phyloP scores from a whole-genome alignment of 2,329 filamentous ascomycete genomes.

The Ustilaginoidea virens region DNA sequence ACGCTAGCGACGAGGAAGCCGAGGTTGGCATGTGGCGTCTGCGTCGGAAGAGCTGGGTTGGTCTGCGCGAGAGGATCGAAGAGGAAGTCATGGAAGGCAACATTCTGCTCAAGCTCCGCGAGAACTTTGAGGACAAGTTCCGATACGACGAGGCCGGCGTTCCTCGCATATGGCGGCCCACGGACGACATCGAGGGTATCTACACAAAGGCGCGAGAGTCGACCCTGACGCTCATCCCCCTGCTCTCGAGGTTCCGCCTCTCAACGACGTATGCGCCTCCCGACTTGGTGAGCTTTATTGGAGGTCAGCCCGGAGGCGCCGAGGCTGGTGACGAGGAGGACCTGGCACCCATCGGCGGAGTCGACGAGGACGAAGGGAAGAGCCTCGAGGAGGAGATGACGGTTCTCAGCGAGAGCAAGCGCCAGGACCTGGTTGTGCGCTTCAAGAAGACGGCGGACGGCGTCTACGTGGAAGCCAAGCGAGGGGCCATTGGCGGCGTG shows the following conservation, averaged over 20 bases:
- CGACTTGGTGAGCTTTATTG: constrained; percentile 73
- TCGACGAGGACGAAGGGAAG: constrained; percentile 90
- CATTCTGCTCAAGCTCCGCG: constrained; percentile 80
- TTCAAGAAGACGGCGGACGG: constrained; percentile 99
- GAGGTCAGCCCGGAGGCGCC: constrained; percentile 56
- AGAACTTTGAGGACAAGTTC: constrained; percentile 99
- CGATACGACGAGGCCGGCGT: constrained; percentile 92
- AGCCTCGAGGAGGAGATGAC: constrained; percentile 94
- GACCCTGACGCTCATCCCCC: constrained; percentile 77
- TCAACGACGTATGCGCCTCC: constrained; percentile 60
- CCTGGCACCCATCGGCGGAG: constrained; percentile 71
- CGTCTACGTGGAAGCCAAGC: constrained; percentile 95
- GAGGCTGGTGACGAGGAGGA: constrained; percentile 83
- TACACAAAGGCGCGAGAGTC: constrained; percentile 89
- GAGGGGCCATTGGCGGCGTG: constrained; percentile 88
- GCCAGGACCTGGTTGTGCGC: constrained; percentile 77
- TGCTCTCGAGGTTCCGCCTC: constrained; percentile 73
- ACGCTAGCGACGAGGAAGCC: constrained; percentile 81
- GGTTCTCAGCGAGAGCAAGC: constrained; percentile 77
- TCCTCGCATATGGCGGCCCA: constrained; percentile 89
- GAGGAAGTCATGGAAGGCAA: constrained; percentile 98
- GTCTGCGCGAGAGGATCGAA: constrained; percentile 77
- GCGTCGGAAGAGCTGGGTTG: constrained; percentile 86
- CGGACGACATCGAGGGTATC: constrained; percentile 89
- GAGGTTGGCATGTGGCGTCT: constrained; percentile 86